A percentile compares a stretch with the other conserved stretches of the same genome.
Conservation (phyloP, 164 flowering plant species). For the Houttuynia cordata region DNA sequence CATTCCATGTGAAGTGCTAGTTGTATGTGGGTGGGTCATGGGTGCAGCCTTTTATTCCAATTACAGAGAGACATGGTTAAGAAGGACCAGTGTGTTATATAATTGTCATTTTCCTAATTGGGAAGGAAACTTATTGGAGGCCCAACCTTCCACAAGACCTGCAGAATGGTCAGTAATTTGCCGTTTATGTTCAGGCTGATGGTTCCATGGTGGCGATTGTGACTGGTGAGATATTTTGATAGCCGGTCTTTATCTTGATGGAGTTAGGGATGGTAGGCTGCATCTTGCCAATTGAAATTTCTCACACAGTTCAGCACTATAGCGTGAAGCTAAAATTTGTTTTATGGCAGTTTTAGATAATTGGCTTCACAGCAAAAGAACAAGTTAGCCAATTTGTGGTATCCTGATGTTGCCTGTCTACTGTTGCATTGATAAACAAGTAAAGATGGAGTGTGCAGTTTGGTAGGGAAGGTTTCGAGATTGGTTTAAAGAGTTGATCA, state of each 20-base stretch:
- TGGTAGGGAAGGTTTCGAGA: too few relatives aligned
- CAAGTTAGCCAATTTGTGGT: too few relatives aligned
- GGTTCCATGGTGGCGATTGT: neutral
- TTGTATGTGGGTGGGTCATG: neutral
- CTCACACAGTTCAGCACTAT: too few relatives aligned
- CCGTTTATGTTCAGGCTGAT: neutral
- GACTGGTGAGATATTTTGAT: neutral
- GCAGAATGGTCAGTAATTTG: neutral
- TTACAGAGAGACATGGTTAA: neutral
- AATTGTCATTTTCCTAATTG: neutral
- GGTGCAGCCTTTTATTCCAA: neutral
- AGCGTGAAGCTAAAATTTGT: too few relatives aligned
- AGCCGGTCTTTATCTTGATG: neutral
- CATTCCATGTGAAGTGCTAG: neutral
- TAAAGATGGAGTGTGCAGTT: too few relatives aligned
- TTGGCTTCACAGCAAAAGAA: too few relatives aligned
- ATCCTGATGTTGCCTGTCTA: too few relatives aligned
- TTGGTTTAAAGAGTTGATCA: too few relatives aligned
- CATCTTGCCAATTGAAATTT: too few relatives aligned
- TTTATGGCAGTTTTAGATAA: too few relatives aligned
- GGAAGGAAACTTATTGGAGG: neutral
- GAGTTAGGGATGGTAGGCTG: too few relatives aligned
- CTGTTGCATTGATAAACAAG: too few relatives aligned
- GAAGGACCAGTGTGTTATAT: neutral
- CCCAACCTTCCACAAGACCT: neutral